phyloP scores from a whole-genome alignment of 208 protist species.

The Tetramitus jugosus region DNA sequence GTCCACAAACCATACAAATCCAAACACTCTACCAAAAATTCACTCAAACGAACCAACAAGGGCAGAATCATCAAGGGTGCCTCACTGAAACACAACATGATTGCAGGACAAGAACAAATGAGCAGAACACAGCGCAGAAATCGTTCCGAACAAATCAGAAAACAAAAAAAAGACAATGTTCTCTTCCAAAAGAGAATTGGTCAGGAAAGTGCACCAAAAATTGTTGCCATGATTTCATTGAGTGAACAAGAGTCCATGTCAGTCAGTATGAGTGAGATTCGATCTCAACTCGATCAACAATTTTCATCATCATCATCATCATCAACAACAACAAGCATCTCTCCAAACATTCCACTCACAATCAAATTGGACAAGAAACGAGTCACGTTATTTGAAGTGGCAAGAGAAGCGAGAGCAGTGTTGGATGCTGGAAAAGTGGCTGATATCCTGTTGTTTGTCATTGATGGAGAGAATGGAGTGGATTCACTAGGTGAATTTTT shows the following conservation, averaged over 20 bases:
- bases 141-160: conserved; percentile 7
- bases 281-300: neutral
- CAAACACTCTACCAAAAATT: neutral
- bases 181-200: neutral
- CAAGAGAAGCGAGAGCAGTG: neutral
- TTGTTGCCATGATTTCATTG: too few species aligned
- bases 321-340: neutral
- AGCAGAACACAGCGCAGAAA: neutral
- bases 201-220: neutral
- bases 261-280: neutral
- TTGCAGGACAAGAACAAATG: neutral
- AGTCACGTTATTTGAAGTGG: neutral
- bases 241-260: neutral
- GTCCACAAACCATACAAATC: conserved; percentile 14
- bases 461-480: neutral
- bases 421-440: conserved; percentile 18
- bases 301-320: neutral
- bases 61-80: neutral
- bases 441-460: conserved; percentile 18
- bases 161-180: conserved; percentile 16
- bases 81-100: neutral
- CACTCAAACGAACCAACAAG: neutral
- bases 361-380: neutral
- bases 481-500: neutral
- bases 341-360: neutral